Evolutionary conservation across 2,329 filamentous ascomycete genomes (phyloP).

Genomic region (Myriosclerotinia curreyana): DNA sequence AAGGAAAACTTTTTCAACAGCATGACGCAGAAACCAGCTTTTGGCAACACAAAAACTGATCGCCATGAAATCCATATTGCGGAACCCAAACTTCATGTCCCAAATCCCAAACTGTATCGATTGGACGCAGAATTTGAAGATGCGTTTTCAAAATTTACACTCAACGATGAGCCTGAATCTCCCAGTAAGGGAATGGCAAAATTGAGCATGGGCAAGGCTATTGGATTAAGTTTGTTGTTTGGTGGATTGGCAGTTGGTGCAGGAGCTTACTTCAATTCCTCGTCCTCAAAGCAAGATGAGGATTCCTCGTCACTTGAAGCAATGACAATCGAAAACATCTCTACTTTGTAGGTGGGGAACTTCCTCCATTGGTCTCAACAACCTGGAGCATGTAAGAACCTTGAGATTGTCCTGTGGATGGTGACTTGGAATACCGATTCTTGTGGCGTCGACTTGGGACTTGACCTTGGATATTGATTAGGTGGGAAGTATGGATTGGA

Average conservation of each 20-base stretch:
- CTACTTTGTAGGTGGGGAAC: slow-evolving; percentile 14
- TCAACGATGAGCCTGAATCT: neutral
- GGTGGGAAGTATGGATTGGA: neutral
- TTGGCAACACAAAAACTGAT: neutral
- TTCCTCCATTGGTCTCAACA: neutral
- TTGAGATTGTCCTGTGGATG: slow-evolving; percentile 1
- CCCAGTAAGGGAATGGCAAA: neutral
- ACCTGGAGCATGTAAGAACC: slow-evolving; percentile 9
- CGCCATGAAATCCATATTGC: slow-evolving; percentile 47
- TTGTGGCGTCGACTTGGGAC: neutral
- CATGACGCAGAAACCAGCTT: slow-evolving; percentile 23
- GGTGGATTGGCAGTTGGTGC: slow-evolving; percentile 8
- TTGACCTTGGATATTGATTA: neutral
- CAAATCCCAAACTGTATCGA: slow-evolving; percentile 4
- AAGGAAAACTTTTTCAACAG: slow-evolving; percentile 51
- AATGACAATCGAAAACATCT: slow-evolving; percentile 13
- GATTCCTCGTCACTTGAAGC: slow-evolving; percentile 10
- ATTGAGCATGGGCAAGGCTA: neutral
- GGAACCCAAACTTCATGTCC: slow-evolving; percentile 39
- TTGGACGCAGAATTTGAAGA: slow-evolving; percentile 5
- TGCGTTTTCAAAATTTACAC: slow-evolving; percentile 4
- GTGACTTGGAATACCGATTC: neutral
- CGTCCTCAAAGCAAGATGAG: slow-evolving; percentile 1
- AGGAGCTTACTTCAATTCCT: neutral
- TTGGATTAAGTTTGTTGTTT: slow-evolving; percentile 6